Evolutionary conservation across 257 asterid genomes (phyloP), one percentile per base, ranked within the genome.

Genomic region (Solanum dulcamara): DNA sequence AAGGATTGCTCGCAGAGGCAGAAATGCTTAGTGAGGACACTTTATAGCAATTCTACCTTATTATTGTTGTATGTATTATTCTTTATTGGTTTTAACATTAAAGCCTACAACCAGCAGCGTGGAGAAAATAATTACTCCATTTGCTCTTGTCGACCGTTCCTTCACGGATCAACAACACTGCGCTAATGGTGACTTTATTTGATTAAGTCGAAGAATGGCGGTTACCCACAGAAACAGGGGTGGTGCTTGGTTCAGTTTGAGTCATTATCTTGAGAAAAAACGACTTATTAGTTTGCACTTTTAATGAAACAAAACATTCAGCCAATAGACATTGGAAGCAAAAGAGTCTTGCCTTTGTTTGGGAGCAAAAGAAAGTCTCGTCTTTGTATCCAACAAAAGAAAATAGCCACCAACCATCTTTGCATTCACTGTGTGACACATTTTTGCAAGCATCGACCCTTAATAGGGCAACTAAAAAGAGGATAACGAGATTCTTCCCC

Each of bases 1-100:
- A 79, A 90, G 95, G 89, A 85, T 92, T 86, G 93, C 92, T 50
- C 87, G 90, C 86, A 90, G 92, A 87, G 85, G 87, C 85, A 88
- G 89, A 30, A 90, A 88, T 77, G 60, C 87, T 26, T 74, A 83
- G 84, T 85, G 88, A 87, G 83, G 81, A 55, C 59, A n/a, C 35
- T 75, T 75, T 77, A 26, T 26, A 77, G 42, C 83, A 46, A 77
- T 77, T 46, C 83, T 11, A 79, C 64, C 40, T 46, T 40, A 14
- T 74, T 42, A 74, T 74, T 75, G 8, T 74, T 26, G 8, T 11
- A 14, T 42, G 81, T 42, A 75, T 28, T 48, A 79, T 79, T 79
- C 83, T 79, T 79, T 79, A 46, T 79, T 79, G 83, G 57, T 79
- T 48, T 70, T 53, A 22, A 30, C 83, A 17, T 30, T 79, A 48